Evolutionary conservation across 768 basidiomycete genomes (phyloP), one percentile per base, ranked within the genome.

Genomic region (Pleurotus pulmonarius): DNA sequence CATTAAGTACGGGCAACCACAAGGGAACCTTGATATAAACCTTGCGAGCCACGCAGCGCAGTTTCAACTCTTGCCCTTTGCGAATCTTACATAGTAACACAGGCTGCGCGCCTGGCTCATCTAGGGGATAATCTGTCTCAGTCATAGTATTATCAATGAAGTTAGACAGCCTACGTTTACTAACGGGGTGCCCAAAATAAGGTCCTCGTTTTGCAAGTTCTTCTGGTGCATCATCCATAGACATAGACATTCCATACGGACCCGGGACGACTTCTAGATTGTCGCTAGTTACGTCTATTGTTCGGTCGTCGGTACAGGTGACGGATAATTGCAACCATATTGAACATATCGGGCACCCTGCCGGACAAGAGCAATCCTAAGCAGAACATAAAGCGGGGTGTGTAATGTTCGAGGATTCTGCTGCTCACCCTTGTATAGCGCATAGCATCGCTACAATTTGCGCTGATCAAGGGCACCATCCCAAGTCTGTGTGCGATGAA

Each of bases 401-500:
- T 11, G 29, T 34, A 20, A 1, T 34, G 29, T 34, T 11, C 29
- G 11, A 9, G 29, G 29, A 34, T 11, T 11, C 29, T 34, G 29
- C 29, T 9, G 29, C 29, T 34, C 62, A 87, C 90, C 67, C 88
- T 78, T 51, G 85, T 87, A 63, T 88, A 88, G 59, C 87, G 80
- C 69, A 98, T 90, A 18, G 84, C 91, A 65, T 93, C 91, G 59
- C 94, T 92, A 62, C 93, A 95, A 61, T 90, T 91, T 39, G 85
- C 77, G 70, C 92, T 95, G 49, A 88, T 77, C 20, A 99, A 77
- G 6, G 97, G 97, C 25, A 99, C 80, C 84, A 97, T 89, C 20
- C 97, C 97, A 26, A 99, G 78, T 49, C 97, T 85, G 70, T 99
- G 97, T 0, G 94, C 92, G 59, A 99, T 89, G 74, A 94, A 97